Evolutionary conservation across 2,329 filamentous ascomycete genomes (phyloP).

Genomic region (Aspergillus eucalypticola): DNA sequence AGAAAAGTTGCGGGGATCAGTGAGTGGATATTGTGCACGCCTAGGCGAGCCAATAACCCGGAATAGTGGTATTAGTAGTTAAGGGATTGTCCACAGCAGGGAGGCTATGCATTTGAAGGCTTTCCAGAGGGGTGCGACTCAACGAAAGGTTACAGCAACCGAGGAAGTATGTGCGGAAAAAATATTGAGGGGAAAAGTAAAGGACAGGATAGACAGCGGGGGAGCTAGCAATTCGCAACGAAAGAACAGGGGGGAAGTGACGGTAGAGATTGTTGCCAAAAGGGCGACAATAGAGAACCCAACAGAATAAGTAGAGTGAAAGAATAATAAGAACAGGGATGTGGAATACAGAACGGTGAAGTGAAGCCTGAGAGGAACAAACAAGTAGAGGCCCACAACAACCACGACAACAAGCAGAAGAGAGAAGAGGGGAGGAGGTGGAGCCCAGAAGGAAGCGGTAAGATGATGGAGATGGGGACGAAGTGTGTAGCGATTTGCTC

Average conservation of each 20-base stretch:
- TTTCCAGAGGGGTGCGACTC: neutral
- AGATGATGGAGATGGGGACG: neutral
- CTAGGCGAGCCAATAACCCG: neutral
- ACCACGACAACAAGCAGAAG: neutral
- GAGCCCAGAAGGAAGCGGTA: neutral
- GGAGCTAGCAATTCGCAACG: neutral
- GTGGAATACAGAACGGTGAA: neutral
- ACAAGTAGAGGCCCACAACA: neutral
- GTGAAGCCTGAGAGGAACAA: neutral
- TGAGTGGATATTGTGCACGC: neutral
- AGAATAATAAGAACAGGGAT: neutral
- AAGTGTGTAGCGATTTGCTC: no score
- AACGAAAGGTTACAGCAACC: neutral
- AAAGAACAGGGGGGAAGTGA: neutral
- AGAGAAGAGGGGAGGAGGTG: neutral
- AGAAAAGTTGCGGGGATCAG: neutral
- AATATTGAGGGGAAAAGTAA: neutral
- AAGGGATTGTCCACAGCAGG: neutral
- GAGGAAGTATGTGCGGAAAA: neutral
- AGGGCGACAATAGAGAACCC: slow-evolving; percentile 4
- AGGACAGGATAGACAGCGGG: neutral
- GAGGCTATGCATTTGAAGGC: neutral
- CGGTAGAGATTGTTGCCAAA: slow-evolving; percentile 4
- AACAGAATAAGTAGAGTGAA: neutral
- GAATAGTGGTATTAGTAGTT: neutral